Evolutionary conservation across 2,329 filamentous ascomycete genomes (phyloP), one percentile per base, ranked within the genome.

Genomic region (Tothia fuscella): DNA sequence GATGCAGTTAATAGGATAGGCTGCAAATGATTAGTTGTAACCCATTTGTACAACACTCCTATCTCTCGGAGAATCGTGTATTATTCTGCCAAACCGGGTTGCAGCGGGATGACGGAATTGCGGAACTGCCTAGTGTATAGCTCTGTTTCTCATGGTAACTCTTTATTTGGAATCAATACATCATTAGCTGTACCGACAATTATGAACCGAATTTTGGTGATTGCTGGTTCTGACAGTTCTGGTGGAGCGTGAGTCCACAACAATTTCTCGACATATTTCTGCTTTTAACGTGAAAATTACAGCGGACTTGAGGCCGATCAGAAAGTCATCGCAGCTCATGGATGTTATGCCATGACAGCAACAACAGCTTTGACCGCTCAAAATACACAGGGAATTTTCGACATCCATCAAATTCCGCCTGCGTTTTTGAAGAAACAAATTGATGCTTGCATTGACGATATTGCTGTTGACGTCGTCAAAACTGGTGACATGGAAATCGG

Each of bases 351-450:
- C 46, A 93, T 95, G 78, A 95, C 89, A 38, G 86, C 88, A 17
- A 95, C 89, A 7, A 93, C 89, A 12, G 89, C 89, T 16, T 67
- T 98, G 55, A 98, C 91, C n/a, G 88, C 86, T 13, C 91, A 96
- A 57, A 94, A 96, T 61, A 98, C 91, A 0, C 70, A 74, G 41
- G 42, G 86, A 4, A 87, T 96, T 12, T 70, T 77, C 47, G 85
- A 73, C 49, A 85, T 96, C 39, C 85, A 94, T 55, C 66, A 81
- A 43, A 75, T 83, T 6, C 89, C 89, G 0, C 68, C 83, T 0
- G 68, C 71, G 4, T 95, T 96, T 59, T 76, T 95, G 19, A 70
- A 70, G 49, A 83, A 84, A 66, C 85, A 93, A 62, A 87, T 96
- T 46, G 80, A 89, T 62, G 81, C 83, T 19, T 85, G 82, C 25